Base-by-base conservation (phyloP, 1,284 basidiomycete genomes). In the Coniferiporia sulphurascens region DNA sequence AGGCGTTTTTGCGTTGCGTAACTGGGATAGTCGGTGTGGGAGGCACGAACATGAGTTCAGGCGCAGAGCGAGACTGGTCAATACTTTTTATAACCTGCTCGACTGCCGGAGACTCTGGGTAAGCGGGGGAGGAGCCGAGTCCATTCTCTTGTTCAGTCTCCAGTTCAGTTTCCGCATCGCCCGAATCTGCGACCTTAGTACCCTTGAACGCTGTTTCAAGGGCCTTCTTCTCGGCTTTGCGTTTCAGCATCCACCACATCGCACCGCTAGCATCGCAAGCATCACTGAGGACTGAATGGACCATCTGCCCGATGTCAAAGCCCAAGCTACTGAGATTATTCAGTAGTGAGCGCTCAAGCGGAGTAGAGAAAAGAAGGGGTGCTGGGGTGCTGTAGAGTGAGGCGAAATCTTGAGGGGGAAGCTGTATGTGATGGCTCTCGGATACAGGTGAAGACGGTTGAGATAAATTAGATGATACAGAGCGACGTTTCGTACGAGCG, bases 181-280 rank as follows among this genome's bases (percentile, higher is more conserved):
- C 66, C 12, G 56, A 70, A 63, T 48, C 34, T 15, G 66, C 64
- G 22, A 58, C 41, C 43, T 58, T 53, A 52, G 61, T 55, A 22
- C 67, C 67, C 50, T 64, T 66, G 38, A 71, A 67, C 38, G 68
- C 74, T 13, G 80, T 77, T 51, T 83, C 81, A 22, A 79, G 36
- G 12, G 78, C 75, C 59, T 80, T 83, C 67, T 84, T 86, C 70
- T 91, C 87, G 8, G 86, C 80, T 67, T 87, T 91, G 65, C 87
- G 83, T 68, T 90, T 86, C 53, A 99, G 75, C 80, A 98, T 91
- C 97, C 97, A 99, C 96, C 96, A 99, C 10, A 93, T 76, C 1
- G 95, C 93, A 9, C 94, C 91, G 5, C 90, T 84, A 0, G 91
- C 81, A 72, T 99, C 96, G 69, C 96, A 99, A 0, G 97, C 96